Evolutionary conservation across 768 basidiomycete genomes (phyloP).

Genomic region (Favolaschia claudopus): DNA sequence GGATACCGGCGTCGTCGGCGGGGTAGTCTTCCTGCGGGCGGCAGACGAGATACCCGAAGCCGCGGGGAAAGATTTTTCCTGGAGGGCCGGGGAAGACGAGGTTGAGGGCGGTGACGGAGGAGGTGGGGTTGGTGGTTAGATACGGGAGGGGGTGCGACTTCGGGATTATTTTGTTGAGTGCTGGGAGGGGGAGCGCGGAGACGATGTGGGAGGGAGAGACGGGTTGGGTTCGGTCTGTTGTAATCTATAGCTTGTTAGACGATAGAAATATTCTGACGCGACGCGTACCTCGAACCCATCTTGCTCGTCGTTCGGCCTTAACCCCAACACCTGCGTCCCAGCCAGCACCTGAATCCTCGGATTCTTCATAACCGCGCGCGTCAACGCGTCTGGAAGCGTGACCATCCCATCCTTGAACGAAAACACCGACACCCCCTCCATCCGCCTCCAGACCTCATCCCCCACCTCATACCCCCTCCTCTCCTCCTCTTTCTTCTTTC

Average conservation of each 20-base stretch:
- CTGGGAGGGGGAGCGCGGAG: constrained; percentile 77
- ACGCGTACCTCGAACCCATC: constrained; percentile 57
- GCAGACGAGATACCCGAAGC: constrained; percentile 95
- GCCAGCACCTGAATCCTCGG: constrained; percentile 67
- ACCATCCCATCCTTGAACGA: constrained; percentile 83
- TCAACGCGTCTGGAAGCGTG: constrained; percentile 67
- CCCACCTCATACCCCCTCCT: constrained; percentile 22
- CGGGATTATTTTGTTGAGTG: constrained; percentile 54
- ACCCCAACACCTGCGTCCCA: constrained; percentile 46
- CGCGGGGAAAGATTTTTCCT: constrained; percentile 72
- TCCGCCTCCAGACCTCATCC: constrained; percentile 44
- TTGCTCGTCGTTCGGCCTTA: constrained; percentile 43
- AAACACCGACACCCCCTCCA: constrained; percentile 77
- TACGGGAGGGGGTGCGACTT: constrained; percentile 58
- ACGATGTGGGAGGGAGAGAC: constrained; percentile 70
- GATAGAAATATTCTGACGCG: not conserved
- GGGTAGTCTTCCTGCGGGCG: constrained; percentile 68
- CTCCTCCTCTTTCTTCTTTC: constrained; percentile 16
- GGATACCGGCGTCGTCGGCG: constrained; percentile 53
- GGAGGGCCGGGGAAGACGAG: constrained; percentile 74
- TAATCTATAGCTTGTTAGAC: constrained; percentile 29
- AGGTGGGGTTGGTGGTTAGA: constrained; percentile 71
- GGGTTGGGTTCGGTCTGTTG: constrained; percentile 44
- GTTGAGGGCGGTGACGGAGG: constrained; percentile 89
- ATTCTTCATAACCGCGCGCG: constrained; percentile 48